Base-by-base conservation (phyloP, 2,329 filamentous ascomycete genomes). In the Fusarium staphyleae region DNA sequence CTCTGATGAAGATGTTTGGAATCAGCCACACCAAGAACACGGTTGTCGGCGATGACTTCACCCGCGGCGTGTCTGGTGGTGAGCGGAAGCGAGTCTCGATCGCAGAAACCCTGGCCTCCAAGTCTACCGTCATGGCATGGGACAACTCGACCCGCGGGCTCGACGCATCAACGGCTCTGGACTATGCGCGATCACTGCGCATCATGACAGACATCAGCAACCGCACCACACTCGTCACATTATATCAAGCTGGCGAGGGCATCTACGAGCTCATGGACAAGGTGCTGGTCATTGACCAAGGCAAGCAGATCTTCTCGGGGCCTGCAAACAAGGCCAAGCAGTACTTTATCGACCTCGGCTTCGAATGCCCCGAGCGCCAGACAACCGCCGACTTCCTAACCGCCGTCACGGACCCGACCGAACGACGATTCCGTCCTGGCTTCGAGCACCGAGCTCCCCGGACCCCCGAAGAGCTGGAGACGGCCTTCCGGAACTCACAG, bases 91-190 rank as follows among this genome's bases (percentile, higher is more conserved):
- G 90, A 67, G 89, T 91, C 8, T 87, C 86, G 16, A 91, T 93
- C 59, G 88, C 88, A 2, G 90, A 93, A 72, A 90, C 88, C 0
- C 74, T 93, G 16, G 87, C 88, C 4, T 88, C 88, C 6, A 88
- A 89, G 70, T 86, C 86, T 1, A 86, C 87, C 0, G 86, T 93
- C 1, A 85, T 89, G 28, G 87, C 86, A 57, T 93, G 88, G 88
- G 90, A 93, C 63, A 93, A 93, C 70, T 87, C 84, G 1, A 93
- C 89, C 1, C 80, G 90, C 40, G 90, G 90, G n/a, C 77, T 93
- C 0, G 90, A 95, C 68, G 87, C 89, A 1, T 89, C 86, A 1
- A 93, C 89, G 0, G 90, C 90, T 4, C 78, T 93, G 4, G 89
- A 93, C 66, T 93, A 90, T 63, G 88, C 87, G 9, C 87, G 86